Base-by-base conservation (phyloP, 139 green algal species). In the Yamagishiella unicocca region DNA sequence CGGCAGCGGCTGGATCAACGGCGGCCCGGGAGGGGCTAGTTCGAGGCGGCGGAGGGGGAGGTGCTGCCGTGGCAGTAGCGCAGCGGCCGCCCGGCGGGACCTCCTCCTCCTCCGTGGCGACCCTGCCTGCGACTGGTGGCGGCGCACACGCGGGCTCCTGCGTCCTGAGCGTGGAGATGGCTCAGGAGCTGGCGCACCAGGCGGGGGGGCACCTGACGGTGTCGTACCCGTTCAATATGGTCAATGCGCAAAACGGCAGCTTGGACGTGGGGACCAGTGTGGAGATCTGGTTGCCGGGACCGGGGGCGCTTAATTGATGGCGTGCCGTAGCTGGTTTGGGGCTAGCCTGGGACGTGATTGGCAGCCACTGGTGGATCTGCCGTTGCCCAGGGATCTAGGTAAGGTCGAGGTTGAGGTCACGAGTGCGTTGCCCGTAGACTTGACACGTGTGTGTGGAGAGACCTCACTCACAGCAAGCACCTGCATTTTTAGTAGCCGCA, bases 251-350 rank as follows among this genome's bases (percentile, higher is more conserved):
- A 24, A 90, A 37, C 21, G 89, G 89, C 81, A 46, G 64, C n/a
- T 46, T 90, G 53, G 89, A 90, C 33, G 31, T 89, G 31, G 89
- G 85, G 5, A 92, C 82, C 24, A 89, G 82, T 40, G 82, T 92
- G 29, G 82, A 85, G 76, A 70, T 92, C 25, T 88, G 82, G 85
- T 76, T 92, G 81, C 89, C 89, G 33, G 79, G 86, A 33, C 82
- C 82, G 17, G 46, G 43, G 2, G 45, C 80, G 24, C 17, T 38
- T 1, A 83, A 83, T 53, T 83, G 38, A 46, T 33, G 12, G 33
- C 33, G 58, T 31, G 58, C 17, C n/a, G n/a, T n/a, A n/a, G n/a
- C n/a, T n/a, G n/a, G n/a, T n/a, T n/a, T n/a, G n/a, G n/a, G n/a
- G n/a, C n/a, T n/a, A n/a, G n/a, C n/a, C n/a, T n/a, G n/a, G n/a